A percentile compares a stretch with the other conserved stretches of the same genome.
phyloP scores from a whole-genome alignment of 495 filamentous ascomycete genomes.

The Diplogelasinospora grovesii region DNA sequence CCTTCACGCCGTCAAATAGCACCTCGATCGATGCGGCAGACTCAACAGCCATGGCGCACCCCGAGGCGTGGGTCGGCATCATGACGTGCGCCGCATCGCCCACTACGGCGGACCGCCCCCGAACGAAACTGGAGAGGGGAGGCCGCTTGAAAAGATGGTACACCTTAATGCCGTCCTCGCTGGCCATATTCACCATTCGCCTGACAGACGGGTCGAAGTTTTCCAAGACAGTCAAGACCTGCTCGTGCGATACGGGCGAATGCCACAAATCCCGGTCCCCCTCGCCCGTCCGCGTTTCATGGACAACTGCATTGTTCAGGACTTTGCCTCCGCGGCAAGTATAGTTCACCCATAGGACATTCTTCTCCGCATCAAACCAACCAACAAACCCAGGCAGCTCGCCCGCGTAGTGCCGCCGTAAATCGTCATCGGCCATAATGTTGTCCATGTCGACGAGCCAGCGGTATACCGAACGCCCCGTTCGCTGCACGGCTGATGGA shows the following conservation, averaged over 20 bases:
- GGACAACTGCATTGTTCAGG: constrained; percentile 26
- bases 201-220: constrained; percentile 19
- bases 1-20: constrained; percentile 14
- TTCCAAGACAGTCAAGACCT: constrained; percentile 14
- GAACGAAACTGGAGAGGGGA: constrained; percentile 17
- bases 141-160: constrained; percentile 22
- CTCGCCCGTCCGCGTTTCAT: constrained; percentile 16
- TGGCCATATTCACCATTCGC: constrained; percentile 17
- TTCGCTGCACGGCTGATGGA: constrained; percentile 9
- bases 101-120: constrained; percentile 17
- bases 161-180: constrained; percentile 25
- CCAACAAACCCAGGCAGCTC: constrained; percentile 23
- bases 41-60: constrained; percentile 23
- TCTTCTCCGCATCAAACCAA: constrained; percentile 20
- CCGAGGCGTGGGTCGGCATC: constrained; percentile 25
- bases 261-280: constrained; percentile 15
- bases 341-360: constrained; percentile 36
- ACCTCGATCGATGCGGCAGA: constrained; percentile 20
- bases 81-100: constrained; percentile 29
- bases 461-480: constrained; percentile 38
- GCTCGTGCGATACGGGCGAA: constrained; percentile 7
- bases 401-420: constrained; percentile 18
- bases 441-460: constrained; percentile 38
- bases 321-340: constrained; percentile 33
- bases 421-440: constrained; percentile 27